Conservation (phyloP, 306 rosid species). For the Gastrolobium bilobum region DNA sequence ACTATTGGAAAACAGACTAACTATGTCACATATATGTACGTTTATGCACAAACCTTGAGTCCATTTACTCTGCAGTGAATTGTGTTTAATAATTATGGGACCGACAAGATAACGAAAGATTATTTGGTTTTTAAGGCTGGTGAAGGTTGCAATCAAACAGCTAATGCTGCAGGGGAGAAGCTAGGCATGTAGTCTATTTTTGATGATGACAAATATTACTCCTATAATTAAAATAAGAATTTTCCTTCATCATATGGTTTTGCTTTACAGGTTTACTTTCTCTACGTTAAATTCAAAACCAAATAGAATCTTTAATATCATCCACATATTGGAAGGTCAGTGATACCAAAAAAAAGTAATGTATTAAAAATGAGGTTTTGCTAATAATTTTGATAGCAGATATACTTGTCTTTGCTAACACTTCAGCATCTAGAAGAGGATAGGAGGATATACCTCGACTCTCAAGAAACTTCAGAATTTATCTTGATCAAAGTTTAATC, state of each 20-base stretch:
- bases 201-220: constrained; percentile 46
- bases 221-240: not conserved
- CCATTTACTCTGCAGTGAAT: constrained; percentile 29
- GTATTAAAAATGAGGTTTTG: not conserved
- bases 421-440: too few species aligned
- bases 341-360: not conserved
- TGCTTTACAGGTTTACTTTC: not conserved
- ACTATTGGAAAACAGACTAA: not conserved
- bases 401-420: too few species aligned
- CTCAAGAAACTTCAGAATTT: not conserved
- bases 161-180: constrained; percentile 46
- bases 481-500: not conserved
- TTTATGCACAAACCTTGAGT: constrained; percentile 1
- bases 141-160: constrained; percentile 58
- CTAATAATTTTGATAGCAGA: not conserved
- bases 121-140: constrained; percentile 51
- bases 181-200: constrained; percentile 37
- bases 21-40: not conserved
- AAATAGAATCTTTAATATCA: not conserved
- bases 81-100: constrained; percentile 38
- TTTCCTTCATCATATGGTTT: not conserved
- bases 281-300: constrained; percentile 8
- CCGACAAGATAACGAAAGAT: constrained; percentile 50
- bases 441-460: too few species aligned
- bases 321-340: not conserved